Percentiles rank a stretch among this genome's conserved stretches.
phyloP scores from a whole-genome alignment of 345 rosid species.

The Eucalyptus albens region DNA sequence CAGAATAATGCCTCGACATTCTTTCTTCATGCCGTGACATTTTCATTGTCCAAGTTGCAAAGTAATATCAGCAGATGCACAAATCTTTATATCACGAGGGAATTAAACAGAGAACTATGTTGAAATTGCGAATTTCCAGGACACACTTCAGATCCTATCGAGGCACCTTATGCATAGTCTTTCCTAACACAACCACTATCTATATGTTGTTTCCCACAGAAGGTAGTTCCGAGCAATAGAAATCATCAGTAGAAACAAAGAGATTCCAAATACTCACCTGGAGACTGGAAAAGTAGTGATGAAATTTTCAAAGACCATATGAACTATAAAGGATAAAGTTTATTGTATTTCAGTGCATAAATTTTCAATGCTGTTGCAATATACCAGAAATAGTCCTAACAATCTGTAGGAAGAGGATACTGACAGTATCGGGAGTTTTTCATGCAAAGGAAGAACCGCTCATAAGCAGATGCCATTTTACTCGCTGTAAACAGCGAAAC shows the following conservation, averaged over 20 bases:
- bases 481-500: constrained; percentile 44
- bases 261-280: not conserved
- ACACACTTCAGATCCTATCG: not conserved
- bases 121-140: not conserved
- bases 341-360: not conserved
- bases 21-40: not conserved
- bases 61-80: not conserved
- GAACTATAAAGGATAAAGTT: not conserved
- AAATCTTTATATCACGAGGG: not conserved
- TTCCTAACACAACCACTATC: not conserved
- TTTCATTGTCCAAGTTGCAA: not conserved
- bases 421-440: constrained; percentile 38
- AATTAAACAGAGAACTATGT: not conserved
- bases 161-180: not conserved
- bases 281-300: not conserved
- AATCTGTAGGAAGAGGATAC: constrained; percentile 51
- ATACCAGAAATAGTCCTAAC: not conserved
- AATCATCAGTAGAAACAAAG: not conserved
- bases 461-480: constrained; percentile 67
- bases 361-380: not conserved
- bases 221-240: not conserved
- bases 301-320: not conserved
- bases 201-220: not conserved
- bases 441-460: constrained; percentile 76
- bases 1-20: not conserved